Conservation (phyloP, 768 basidiomycete species). For the Gautieria morchelliformis region DNA sequence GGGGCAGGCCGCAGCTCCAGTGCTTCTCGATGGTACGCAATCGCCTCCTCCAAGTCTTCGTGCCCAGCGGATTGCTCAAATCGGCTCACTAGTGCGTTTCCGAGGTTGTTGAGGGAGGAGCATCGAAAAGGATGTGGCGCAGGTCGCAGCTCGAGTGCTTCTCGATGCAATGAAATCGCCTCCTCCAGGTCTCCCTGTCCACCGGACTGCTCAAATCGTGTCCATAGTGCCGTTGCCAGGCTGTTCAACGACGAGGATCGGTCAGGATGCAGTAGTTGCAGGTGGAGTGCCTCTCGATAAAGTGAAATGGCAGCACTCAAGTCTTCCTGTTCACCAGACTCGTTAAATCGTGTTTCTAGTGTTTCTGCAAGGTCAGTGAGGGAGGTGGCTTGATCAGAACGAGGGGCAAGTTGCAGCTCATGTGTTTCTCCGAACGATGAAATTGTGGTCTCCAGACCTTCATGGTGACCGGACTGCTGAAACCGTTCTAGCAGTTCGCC, state of each 20-base stretch:
- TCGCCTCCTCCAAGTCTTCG: not conserved
- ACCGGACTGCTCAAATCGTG: not conserved
- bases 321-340: no score
- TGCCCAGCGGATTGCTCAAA: not conserved
- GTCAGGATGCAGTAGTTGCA: constrained; percentile 4
- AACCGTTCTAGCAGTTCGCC: no score
- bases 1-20: constrained; percentile 5
- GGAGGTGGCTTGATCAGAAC: no score
- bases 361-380: no score
- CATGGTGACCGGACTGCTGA: no score
- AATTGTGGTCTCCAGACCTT: no score
- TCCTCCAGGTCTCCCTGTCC: not conserved
- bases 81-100: not conserved
- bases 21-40: constrained; percentile 5
- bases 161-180: constrained; percentile 3
- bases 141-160: constrained; percentile 11
- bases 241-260: not conserved
- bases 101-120: constrained; percentile 11
- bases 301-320: not conserved
- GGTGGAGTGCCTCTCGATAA: constrained; percentile 7
- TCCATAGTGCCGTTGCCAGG: not conserved
- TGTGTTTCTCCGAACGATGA: no score
- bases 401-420: no score
- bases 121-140: constrained; percentile 5
- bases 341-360: no score